Percentiles rank a stretch among this genome's conserved stretches.
These are phyloP conservation scores for Diaporthe sp. DNA, from an alignment of 2,329 filamentous ascomycete species.

Conservation along the genomic window DNA sequence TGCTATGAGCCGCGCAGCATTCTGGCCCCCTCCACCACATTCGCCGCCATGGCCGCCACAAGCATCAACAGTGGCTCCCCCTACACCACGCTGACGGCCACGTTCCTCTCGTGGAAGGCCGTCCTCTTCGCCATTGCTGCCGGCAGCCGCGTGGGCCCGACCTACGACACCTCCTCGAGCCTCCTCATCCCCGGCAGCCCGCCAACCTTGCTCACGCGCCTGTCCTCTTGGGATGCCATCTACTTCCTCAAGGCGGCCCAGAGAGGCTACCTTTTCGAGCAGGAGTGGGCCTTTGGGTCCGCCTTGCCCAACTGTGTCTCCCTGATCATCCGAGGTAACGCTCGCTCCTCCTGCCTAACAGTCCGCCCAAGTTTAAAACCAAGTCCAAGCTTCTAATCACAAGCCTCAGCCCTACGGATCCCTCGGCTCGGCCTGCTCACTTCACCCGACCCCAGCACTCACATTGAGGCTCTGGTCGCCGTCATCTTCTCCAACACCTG, in stretches of 20 bases:
- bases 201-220: slow-evolving; percentile 63
- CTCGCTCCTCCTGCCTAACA: slow-evolving; percentile 36
- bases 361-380: slow-evolving; percentile 43
- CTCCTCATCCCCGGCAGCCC: slow-evolving; percentile 52
- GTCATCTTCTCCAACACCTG: slow-evolving; percentile 78
- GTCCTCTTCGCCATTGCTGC: slow-evolving; percentile 74
- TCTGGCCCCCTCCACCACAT: slow-evolving; percentile 6
- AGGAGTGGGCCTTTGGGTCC: slow-evolving; percentile 86
- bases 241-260: slow-evolving; percentile 78
- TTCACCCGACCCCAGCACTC: background rate
- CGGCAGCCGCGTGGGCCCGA: slow-evolving; percentile 65
- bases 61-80: background rate
- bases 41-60: slow-evolving; percentile 26
- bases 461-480: slow-evolving; percentile 65
- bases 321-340: slow-evolving; percentile 45
- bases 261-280: slow-evolving; percentile 79
- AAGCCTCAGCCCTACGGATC: slow-evolving; percentile 30
- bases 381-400: slow-evolving; percentile 43
- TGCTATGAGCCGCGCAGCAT: background rate
- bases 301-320: slow-evolving; percentile 61
- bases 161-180: slow-evolving; percentile 85
- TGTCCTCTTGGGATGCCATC: slow-evolving; percentile 86
- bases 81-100: slow-evolving; percentile 48
- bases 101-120: slow-evolving; percentile 77
- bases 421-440: slow-evolving; percentile 30